These are phyloP conservation scores for Collariella sp. DNA, from an alignment of 495 filamentous ascomycete species.

Conservation along the genomic window DNA sequence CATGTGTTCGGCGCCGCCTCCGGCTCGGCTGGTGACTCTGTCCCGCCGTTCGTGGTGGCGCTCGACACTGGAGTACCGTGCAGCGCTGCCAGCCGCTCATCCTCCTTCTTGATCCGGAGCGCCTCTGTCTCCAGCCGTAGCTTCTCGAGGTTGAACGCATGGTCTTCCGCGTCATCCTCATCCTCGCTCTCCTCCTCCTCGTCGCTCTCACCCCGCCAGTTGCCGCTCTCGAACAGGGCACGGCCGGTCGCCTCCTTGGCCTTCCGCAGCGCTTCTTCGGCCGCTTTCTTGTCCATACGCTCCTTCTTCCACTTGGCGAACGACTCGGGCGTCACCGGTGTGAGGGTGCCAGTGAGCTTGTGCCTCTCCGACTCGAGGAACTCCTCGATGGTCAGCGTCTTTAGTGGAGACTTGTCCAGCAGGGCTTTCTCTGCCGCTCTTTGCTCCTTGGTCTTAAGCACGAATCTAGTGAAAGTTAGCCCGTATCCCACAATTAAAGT, in stretches of 20 bases:
- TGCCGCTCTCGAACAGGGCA: constrained; percentile 90
- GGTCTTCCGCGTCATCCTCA: constrained; percentile 50
- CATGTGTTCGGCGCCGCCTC: constrained; percentile 24
- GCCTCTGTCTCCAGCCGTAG: constrained; percentile 63
- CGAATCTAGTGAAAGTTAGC: constrained; percentile 56
- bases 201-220: constrained; percentile 69
- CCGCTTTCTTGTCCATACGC: constrained; percentile 88
- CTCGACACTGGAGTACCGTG: constrained; percentile 16
- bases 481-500: neutral
- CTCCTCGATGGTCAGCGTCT: constrained; percentile 92
- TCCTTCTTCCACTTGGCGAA: constrained; percentile 96
- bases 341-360: constrained; percentile 82
- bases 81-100: constrained; percentile 42
- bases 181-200: constrained; percentile 54
- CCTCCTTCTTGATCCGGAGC: constrained; percentile 53
- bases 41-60: neutral
- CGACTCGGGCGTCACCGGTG: constrained; percentile 82
- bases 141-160: constrained; percentile 70
- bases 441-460: constrained; percentile 97
- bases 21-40: constrained; percentile 2
- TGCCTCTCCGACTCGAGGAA: constrained; percentile 92
- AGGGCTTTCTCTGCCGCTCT: constrained; percentile 93
- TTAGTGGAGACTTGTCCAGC: constrained; percentile 90
- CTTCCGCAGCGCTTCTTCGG: constrained; percentile 74
- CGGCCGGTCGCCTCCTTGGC: constrained; percentile 94